Percentiles rank a stretch among this genome's conserved stretches.
phyloP scores from a whole-genome alignment of 768 basidiomycete species.

The Lyophyllum decastes region DNA sequence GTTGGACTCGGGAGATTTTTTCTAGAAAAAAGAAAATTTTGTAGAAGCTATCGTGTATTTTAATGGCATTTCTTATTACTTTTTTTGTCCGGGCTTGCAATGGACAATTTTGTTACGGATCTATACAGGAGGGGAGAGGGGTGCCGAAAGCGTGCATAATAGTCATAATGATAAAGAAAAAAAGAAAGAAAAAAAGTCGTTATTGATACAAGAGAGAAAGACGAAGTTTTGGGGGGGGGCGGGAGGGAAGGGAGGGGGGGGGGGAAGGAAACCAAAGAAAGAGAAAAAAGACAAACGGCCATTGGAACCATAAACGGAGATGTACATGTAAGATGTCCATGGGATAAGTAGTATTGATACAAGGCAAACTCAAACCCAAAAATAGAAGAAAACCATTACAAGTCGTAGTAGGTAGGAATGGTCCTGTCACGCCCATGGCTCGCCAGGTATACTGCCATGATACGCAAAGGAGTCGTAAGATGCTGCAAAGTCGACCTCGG shows the following conservation, averaged over 20 bases:
- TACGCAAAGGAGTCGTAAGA: slow-evolving; percentile 15
- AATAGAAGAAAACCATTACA: not conserved
- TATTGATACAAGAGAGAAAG: slow-evolving; percentile 10
- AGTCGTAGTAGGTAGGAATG: not conserved
- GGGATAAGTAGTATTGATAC: slow-evolving; percentile 11
- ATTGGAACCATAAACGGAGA: slow-evolving; percentile 3
- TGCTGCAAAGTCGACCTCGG: slow-evolving; percentile 16
- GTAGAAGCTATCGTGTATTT: slow-evolving; percentile 8
- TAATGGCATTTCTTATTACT: not conserved
- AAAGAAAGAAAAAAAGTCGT: not conserved
- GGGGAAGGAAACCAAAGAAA: too few relatives aligned
- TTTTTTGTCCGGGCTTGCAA: not conserved
- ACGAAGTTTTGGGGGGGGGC: too few relatives aligned
- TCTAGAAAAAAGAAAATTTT: too few relatives aligned
- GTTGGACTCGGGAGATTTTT: not conserved
- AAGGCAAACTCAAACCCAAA: not conserved
- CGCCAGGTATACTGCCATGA: slow-evolving; percentile 13
- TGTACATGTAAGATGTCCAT: slow-evolving; percentile 18
- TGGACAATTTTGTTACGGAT: not conserved
- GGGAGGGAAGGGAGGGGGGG: too few relatives aligned
- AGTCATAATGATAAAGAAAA: not conserved
- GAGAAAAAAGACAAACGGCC: not conserved
- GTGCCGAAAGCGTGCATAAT: not conserved
- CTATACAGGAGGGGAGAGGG: not conserved
- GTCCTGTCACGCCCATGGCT: slow-evolving; percentile 12